Percentiles rank a stretch among this genome's conserved stretches.
These are phyloP conservation scores for Cryphonectria parasitica DNA, from an alignment of 2,329 filamentous ascomycete species.

Conservation along the genomic window DNA sequence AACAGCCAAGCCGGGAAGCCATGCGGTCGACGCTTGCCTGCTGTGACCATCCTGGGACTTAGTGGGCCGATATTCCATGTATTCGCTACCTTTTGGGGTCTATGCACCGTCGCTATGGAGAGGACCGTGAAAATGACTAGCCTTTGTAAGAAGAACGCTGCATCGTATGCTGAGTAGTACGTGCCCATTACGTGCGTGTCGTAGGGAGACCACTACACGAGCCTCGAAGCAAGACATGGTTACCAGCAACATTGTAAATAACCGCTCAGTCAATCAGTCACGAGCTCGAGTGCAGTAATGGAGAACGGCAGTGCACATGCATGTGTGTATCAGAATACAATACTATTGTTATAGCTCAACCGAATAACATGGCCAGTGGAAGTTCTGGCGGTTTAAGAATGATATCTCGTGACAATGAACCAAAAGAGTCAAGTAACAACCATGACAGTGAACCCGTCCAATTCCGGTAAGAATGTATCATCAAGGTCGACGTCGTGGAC, in stretches of 20 bases:
- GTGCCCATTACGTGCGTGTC: background rate
- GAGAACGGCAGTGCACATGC: background rate
- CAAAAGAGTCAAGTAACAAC: background rate
- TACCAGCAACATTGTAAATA: background rate
- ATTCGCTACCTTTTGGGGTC: no score
- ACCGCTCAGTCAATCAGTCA: background rate
- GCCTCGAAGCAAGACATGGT: background rate
- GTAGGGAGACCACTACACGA: background rate
- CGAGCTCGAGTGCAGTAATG: background rate
- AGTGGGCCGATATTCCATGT: no score
- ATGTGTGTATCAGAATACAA: background rate
- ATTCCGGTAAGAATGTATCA: background rate
- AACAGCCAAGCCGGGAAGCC: background rate
- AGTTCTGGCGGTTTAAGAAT: background rate
- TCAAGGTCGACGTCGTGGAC: background rate
- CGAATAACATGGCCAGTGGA: background rate
- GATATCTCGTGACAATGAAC: background rate
- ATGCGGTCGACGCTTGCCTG: background rate
- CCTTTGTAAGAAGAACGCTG: background rate
- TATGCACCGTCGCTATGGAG: no score
- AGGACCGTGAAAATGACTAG: no score
- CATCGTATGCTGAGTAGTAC: background rate
- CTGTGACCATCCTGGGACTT: background rate
- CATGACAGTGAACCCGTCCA: background rate
- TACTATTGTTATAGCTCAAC: background rate